A percentile compares a stretch with the other conserved stretches of the same genome.
phyloP scores from a whole-genome alignment of 2,329 filamentous ascomycete genomes.

The Ilyonectria robusta region DNA sequence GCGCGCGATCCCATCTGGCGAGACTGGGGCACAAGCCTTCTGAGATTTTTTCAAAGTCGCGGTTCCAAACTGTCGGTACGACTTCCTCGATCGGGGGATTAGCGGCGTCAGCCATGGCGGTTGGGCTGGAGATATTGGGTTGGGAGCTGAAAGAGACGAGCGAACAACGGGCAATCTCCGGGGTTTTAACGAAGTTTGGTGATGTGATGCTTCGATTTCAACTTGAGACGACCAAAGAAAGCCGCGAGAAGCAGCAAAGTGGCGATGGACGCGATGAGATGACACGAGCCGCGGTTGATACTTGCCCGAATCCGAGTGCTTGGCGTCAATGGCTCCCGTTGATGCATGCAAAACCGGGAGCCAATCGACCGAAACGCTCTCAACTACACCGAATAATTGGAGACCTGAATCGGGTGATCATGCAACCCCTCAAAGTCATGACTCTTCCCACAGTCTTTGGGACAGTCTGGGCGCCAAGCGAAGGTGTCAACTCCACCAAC shows the following conservation, averaged over 20 bases:
- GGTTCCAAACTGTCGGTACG: slow-evolving; percentile 28
- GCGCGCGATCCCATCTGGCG: slow-evolving; percentile 22
- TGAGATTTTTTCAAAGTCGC: slow-evolving; percentile 26
- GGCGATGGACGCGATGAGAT: not conserved
- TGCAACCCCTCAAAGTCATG: not conserved
- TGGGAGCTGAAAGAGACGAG: not conserved
- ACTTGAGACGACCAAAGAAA: not conserved
- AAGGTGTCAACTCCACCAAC: not conserved
- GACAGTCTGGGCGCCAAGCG: not conserved
- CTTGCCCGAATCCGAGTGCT: not conserved
- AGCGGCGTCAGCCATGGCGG: slow-evolving; percentile 14
- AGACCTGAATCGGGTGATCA: slow-evolving; percentile 17
- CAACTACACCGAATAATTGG: slow-evolving; percentile 16
- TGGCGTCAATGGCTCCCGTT: not conserved
- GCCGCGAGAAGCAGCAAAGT: not conserved
- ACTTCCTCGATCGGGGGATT: slow-evolving; percentile 9
- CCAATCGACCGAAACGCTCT: slow-evolving; percentile 15
- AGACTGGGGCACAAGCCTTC: slow-evolving; percentile 26
- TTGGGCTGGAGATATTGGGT: not conserved
- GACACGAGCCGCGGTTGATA: not conserved
- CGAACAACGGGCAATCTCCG: not conserved
- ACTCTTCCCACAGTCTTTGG: not conserved
- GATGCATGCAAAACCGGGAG: slow-evolving; percentile 7
- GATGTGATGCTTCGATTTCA: not conserved
- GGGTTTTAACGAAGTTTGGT: slow-evolving; percentile 2